Evolutionary conservation across 768 basidiomycete species (phyloP).

Genomic region (Coprinopsis sp.): DNA sequence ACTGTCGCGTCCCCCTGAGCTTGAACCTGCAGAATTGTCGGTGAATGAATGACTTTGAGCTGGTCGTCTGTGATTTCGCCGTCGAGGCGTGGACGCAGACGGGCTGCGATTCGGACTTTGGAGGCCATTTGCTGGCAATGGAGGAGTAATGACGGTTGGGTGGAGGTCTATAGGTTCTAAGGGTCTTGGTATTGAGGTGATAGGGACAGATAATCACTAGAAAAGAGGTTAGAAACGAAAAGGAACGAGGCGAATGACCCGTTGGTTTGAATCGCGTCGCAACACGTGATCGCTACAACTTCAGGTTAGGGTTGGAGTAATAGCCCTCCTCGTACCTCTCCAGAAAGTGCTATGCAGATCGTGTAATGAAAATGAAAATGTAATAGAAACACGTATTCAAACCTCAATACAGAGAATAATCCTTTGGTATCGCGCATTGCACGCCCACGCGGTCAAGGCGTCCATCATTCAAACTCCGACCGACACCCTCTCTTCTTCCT

Average conservation of each 20-base stretch:
- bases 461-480: conserved; percentile 6
- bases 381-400: too few relatives aligned
- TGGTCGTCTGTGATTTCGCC: conserved; percentile 61
- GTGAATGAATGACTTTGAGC: conserved; percentile 47
- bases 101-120: conserved; percentile 69
- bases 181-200: neutral
- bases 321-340: too few relatives aligned
- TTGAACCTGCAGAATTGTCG: conserved; percentile 26
- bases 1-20: too few relatives aligned
- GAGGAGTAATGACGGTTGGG: neutral
- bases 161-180: too few relatives aligned
- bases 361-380: too few relatives aligned
- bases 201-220: too few relatives aligned
- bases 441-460: neutral
- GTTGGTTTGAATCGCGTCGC: neutral
- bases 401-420: too few relatives aligned
- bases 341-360: too few relatives aligned
- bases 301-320: neutral
- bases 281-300: neutral
- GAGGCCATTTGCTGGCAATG: conserved; percentile 29
- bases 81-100: conserved; percentile 60
- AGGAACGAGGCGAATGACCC: too few relatives aligned
- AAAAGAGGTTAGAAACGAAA: too few relatives aligned
- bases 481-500: too few relatives aligned
- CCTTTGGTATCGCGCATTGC: too few relatives aligned